phyloP scores from a whole-genome alignment of 129 eudicot species.

The Silybum marianum region DNA sequence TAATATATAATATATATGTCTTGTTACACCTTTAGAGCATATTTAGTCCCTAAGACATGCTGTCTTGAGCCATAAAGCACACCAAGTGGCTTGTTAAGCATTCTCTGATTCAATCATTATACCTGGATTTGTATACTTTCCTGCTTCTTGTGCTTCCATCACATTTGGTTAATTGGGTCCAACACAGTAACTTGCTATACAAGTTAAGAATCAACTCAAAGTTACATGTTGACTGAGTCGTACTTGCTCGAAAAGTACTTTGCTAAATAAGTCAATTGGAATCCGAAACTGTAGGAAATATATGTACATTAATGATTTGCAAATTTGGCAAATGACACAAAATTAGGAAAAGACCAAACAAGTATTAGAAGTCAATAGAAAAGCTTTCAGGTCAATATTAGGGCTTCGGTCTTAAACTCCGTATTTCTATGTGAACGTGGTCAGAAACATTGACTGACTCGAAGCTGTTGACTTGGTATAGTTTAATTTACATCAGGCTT shows the following conservation, averaged over 20 bases:
- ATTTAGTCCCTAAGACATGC: not conserved
- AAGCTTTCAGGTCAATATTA: not conserved
- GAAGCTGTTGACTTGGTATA: not conserved
- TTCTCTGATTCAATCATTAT: not conserved
- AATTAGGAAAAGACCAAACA: not conserved
- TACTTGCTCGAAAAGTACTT: not conserved
- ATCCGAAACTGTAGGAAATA: not conserved
- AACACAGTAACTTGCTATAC: not conserved
- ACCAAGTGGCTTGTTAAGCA: not conserved
- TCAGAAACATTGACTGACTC: not conserved
- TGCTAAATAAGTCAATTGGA: conserved; percentile 13
- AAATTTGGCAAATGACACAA: not conserved
- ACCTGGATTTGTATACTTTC: not conserved
- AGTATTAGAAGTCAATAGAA: too few relatives aligned
- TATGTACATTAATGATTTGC: not conserved
- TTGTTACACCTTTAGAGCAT: not conserved
- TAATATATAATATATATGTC: not conserved
- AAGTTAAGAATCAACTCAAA: not conserved
- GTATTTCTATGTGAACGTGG: not conserved
- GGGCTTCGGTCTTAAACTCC: not conserved
- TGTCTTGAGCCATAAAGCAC: not conserved
- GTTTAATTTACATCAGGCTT: too few relatives aligned
- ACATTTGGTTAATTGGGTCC: not conserved
- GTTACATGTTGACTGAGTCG: not conserved
- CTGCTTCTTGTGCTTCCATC: not conserved